Evolutionary conservation across 192 early-diverging fungal species (phyloP), one percentile per base, ranked within the genome.

Genomic region (Pilobolus umbonatus): DNA sequence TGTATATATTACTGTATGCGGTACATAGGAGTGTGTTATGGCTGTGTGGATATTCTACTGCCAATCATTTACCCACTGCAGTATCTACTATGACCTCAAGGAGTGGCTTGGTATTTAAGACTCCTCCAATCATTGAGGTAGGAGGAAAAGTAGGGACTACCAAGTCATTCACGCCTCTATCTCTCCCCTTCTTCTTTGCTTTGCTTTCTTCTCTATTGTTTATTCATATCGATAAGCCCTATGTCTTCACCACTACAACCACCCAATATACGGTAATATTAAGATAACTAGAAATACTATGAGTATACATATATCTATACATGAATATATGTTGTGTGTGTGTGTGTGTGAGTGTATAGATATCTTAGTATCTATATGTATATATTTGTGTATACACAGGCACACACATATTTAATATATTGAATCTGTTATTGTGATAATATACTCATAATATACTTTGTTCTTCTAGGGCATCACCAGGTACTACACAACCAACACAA

Each of bases 241-340:
- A 56, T 61, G 59, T 61, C 59, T 38, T 61, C 59, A 6, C 59
- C 59, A 19, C 32, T 61, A 28, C 59, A 61, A 47, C 59, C 59
- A 51, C 59, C 45, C 32, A 61, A 47, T 42, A 31, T 50, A n/a
- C 59, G 59, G 59, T 61, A 61, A 51, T n/a, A n/a, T n/a, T n/a
- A n/a, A n/a, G n/a, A n/a, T n/a, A n/a, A n/a, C n/a, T n/a, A n/a
- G n/a, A n/a, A n/a, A n/a, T n/a, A n/a, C n/a, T n/a, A n/a, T n/a
- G n/a, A n/a, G n/a, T n/a, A n/a, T n/a, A n/a, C n/a, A n/a, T n/a
- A n/a, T n/a, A 42, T 46, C 17, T 34, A 47, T 45, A 22, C 12
- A 44, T 26, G 25, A 24, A 2, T 19, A 36, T n/a, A 26, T 28
- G 28, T 31, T 35, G 21, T 4, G 31, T 19, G 3, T 30, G 21